These are phyloP conservation scores for Penstemon davidsonii DNA, from an alignment of 257 asterid species.

Conservation along the genomic window DNA sequence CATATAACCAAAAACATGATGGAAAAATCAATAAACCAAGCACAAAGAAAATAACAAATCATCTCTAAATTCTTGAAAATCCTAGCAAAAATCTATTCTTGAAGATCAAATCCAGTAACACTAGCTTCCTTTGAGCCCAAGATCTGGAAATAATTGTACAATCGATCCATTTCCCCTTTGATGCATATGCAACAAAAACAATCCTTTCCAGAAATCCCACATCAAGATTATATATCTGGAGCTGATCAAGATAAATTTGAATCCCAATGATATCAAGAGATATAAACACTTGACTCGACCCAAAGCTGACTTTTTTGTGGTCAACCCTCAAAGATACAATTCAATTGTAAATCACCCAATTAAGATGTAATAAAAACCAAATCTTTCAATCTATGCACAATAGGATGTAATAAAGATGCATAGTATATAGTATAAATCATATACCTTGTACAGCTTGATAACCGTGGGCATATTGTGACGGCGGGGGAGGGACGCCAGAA, in stretches of 20 bases:
- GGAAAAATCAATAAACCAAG: not conserved
- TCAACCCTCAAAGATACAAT: constrained; percentile 2
- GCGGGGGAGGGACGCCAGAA: constrained; percentile 46
- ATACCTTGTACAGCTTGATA: constrained; percentile 88
- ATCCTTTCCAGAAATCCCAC: constrained; percentile 12
- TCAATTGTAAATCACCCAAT: not conserved
- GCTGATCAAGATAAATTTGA: constrained; percentile 22
- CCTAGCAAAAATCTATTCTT: constrained; percentile 24
- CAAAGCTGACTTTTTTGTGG: not conserved
- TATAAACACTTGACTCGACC: constrained; percentile 1
- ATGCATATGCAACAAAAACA: constrained; percentile 4
- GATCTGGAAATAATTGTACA: constrained; percentile 6
- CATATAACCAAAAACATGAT: not conserved
- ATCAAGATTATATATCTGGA: not conserved
- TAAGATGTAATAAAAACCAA: not conserved
- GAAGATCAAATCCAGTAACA: not conserved
- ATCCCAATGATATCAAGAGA: not conserved
- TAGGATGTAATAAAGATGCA: not conserved
- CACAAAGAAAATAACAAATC: not conserved
- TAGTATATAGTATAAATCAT: not conserved
- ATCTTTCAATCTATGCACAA: not conserved
- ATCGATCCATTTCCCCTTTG: constrained; percentile 9
- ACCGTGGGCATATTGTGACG: constrained; percentile 56
- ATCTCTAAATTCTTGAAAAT: constrained; percentile 2
- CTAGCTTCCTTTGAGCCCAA: constrained; percentile 14